These are phyloP conservation scores for Fraxinus dipetala DNA, from an alignment of 305 asterid genomes.

Conservation along the genomic window DNA sequence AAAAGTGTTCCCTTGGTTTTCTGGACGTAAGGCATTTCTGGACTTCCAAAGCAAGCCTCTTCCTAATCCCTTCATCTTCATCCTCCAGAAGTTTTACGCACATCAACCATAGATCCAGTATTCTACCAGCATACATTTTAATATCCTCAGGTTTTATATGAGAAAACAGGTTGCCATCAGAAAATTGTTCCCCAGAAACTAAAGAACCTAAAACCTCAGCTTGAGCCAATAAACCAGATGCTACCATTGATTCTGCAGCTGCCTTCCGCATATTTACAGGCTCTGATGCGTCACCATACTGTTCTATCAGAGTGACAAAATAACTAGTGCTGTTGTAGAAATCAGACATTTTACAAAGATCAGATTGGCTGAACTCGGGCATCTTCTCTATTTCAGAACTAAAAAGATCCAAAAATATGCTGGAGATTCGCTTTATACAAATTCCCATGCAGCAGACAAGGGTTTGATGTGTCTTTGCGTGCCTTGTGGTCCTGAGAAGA, in stretches of 20 bases:
- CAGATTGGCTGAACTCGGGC: conserved; percentile 30
- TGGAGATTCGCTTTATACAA: conserved; percentile 57
- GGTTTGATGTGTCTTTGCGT: conserved; percentile 63
- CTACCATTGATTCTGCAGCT: conserved; percentile 82
- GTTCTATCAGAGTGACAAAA: conserved; percentile 59
- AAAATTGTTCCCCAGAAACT: conserved; percentile 31
- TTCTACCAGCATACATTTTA: conserved; percentile 48
- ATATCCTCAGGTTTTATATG: conserved; percentile 33
- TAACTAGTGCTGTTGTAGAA: conserved; percentile 50
- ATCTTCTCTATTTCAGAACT: conserved; percentile 30
- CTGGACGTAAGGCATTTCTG: conserved; percentile 54
- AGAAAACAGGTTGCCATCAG: conserved; percentile 30
- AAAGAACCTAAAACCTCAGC: conserved; percentile 47
- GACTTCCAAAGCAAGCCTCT: conserved; percentile 64
- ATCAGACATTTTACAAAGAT: conserved; percentile 31
- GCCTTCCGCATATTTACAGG: conserved; percentile 77
- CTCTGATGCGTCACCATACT: conserved; percentile 64
- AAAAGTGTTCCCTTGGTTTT: conserved; percentile 15
- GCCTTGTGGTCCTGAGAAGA: conserved; percentile 64
- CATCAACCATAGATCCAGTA: conserved; percentile 65
- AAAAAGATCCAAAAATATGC: conserved; percentile 39
- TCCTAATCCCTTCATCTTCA: conserved; percentile 75
- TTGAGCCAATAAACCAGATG: conserved; percentile 71
- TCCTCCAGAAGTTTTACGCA: conserved; percentile 88
- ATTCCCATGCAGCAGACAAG: conserved; percentile 89